Evolutionary conservation across 768 basidiomycete species (phyloP).

Genomic region (Zangia roseola): DNA sequence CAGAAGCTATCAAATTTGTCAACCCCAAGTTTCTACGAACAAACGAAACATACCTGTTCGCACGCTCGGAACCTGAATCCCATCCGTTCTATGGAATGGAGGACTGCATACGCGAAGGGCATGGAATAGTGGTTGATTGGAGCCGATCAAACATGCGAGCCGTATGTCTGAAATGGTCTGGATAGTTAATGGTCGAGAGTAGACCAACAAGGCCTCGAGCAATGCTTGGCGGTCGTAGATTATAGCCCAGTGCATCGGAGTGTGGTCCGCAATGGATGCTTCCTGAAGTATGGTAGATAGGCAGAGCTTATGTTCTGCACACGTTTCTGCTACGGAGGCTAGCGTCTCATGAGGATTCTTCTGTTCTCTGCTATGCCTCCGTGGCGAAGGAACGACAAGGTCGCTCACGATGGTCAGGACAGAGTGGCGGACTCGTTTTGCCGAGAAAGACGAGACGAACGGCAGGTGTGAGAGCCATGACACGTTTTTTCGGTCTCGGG

Average conservation of each 20-base stretch:
- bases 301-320: slow-evolving; percentile 48
- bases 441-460: slow-evolving; percentile 25
- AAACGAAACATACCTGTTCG: slow-evolving; percentile 25
- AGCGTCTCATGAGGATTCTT: slow-evolving; percentile 41
- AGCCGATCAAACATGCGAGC: slow-evolving; percentile 53
- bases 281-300: slow-evolving; percentile 29
- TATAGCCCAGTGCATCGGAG: slow-evolving; percentile 32
- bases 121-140: slow-evolving; percentile 30
- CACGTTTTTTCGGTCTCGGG: slow-evolving; percentile 4
- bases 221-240: slow-evolving; percentile 37
- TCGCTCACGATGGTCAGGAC: slow-evolving; percentile 53
- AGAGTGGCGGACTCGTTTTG: slow-evolving; percentile 50
- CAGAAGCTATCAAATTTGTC: slow-evolving; percentile 31
- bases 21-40: not conserved
- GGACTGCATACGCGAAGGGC: slow-evolving; percentile 21
- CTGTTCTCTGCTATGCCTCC: not conserved
- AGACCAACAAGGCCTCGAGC: slow-evolving; percentile 51
- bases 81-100: slow-evolving; percentile 25
- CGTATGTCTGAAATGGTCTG: slow-evolving; percentile 60
- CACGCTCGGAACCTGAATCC: slow-evolving; percentile 13
- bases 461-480: slow-evolving; percentile 33
- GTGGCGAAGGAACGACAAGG: slow-evolving; percentile 34
- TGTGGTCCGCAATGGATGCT: slow-evolving; percentile 20
- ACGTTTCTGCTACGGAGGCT: slow-evolving; percentile 60
- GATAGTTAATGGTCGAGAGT: slow-evolving; percentile 42